Conservation (phyloP, 2,329 filamentous ascomycete species). For the Teratosphaeria zuluensis region DNA sequence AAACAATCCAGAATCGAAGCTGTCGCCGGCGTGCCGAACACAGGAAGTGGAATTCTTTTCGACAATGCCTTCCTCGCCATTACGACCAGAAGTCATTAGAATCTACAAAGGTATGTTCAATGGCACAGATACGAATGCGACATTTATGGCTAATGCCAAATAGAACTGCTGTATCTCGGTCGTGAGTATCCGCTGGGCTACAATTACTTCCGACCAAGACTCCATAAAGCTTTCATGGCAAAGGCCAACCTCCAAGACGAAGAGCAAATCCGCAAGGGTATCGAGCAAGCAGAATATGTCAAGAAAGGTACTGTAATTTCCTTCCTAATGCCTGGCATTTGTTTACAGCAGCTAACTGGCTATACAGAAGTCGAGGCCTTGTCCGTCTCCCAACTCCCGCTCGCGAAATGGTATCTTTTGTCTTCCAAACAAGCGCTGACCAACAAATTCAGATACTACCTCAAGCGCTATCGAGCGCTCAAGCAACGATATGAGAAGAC, state of each 20-base stretch:
- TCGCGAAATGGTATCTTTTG: conserved; percentile 6
- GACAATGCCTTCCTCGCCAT: conserved; percentile 29
- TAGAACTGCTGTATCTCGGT: conserved; percentile 77
- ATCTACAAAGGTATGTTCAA: conserved; percentile 68
- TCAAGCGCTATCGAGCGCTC: conserved; percentile 81
- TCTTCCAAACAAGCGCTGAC: background rate
- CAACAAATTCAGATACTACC: conserved; percentile 59
- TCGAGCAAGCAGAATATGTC: conserved; percentile 74
- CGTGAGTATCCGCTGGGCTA: conserved; percentile 80
- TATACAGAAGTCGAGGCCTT: conserved; percentile 74
- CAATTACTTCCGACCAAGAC: conserved; percentile 66
- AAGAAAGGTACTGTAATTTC: conserved; percentile 60
- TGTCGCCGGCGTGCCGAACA: background rate
- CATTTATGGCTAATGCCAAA: background rate
- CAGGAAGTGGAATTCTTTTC: conserved; percentile 4
- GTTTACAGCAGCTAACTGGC: background rate
- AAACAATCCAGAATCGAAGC: background rate
- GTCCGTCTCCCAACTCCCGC: conserved; percentile 45
- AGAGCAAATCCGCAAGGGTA: conserved; percentile 62
- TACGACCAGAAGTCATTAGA: conserved; percentile 69
- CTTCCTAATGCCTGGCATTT: background rate
- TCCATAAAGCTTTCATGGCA: conserved; percentile 77
- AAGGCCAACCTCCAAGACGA: conserved; percentile 63
- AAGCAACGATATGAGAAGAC: conserved; percentile 66
- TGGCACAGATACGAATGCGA: background rate